Percentiles rank a stretch among this genome's conserved stretches.
These are phyloP conservation scores for Syncephalastrum monosporum DNA, from an alignment of 371 early-diverging fungal genomes.

Conservation along the genomic window DNA sequence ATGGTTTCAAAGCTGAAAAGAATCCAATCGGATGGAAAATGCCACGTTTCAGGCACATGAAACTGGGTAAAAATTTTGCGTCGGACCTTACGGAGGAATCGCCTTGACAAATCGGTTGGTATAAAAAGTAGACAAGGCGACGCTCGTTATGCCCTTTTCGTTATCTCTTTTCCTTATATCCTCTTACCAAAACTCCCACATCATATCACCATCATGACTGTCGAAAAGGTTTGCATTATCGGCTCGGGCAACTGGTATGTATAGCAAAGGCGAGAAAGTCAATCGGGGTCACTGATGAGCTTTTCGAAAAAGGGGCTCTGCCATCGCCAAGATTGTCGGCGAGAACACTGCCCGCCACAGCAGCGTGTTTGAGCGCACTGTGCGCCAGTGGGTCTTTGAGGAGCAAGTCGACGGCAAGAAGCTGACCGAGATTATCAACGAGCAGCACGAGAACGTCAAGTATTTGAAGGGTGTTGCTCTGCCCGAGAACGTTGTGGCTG, in stretches of 20 bases:
- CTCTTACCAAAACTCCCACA: background rate
- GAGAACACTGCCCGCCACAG: conserved; percentile 68
- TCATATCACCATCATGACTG: conserved; percentile 17
- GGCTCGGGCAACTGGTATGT: conserved; percentile 93
- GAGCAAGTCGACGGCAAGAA: conserved; percentile 83
- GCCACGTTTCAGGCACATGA: conserved; percentile 8
- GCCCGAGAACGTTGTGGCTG: conserved; percentile 85
- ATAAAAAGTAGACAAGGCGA: conserved; percentile 1
- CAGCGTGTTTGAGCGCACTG: conserved; percentile 74
- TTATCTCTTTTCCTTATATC: conserved; percentile 6
- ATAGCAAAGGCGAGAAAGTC: no score
- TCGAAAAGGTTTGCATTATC: conserved; percentile 84
- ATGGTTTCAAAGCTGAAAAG: background rate
- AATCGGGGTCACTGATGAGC: background rate
- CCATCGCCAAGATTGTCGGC: conserved; percentile 93
- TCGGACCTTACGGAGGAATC: background rate
- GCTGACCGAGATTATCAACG: conserved; percentile 96
- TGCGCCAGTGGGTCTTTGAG: conserved; percentile 97
- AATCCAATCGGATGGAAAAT: no score
- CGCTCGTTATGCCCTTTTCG: background rate
- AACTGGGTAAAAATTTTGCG: conserved; percentile 4
- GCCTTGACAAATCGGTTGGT: background rate
- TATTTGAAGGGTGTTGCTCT: conserved; percentile 88
- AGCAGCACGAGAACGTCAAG: conserved; percentile 92
- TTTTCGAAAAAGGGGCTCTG: conserved; percentile 79